Base-by-base conservation (phyloP, 1,284 basidiomycete genomes). In the Fistulina hepatica region DNA sequence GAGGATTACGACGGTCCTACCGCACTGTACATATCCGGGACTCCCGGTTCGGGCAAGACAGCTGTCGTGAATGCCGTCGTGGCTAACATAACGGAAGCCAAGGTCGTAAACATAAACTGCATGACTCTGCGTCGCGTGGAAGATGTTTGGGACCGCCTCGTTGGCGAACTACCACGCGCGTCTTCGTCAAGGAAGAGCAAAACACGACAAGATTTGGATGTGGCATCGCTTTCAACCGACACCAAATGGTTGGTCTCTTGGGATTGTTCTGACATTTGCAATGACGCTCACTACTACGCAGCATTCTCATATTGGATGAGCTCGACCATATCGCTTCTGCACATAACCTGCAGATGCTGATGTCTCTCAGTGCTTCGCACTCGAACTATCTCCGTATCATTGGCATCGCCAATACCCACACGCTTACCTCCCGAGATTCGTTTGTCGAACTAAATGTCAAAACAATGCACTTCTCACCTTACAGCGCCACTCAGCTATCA, bases 401-500 rank as follows among this genome's bases (percentile, higher is more conserved):
- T 44, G 82, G 79, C 34, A 86, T 88, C 49, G 83, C 83, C 21
- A 88, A 88, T 46, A 85, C 81, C 1, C 83, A 88, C 51, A 86
- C 83, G 4, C 70, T 88, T 10, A 76, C 79, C 2, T 67, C 76
- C 3, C 62, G 69, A 0, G 56, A 63, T 1, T 61, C 67, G 2
- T 57, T 63, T 0, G 56, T 65, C 12, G 51, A 65, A 8, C 54
- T 53, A 19, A 56, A 67, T 30, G 69, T 80, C 16, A 56, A 61
- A 30, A 88, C 84, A 1, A 56, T 84, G 25, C 82, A 88, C 52
- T 86, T 88, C 48, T 60, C 75, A 10, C 79, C 84, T 0, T 88
- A 88, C 49, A 74, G 74, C 1, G 67, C 81, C 5, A 48, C 64
- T 10, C 76, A 88, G 47, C 64, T 88, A 3, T 65, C 75, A 20